Evolutionary conservation across 2,329 filamentous ascomycete genomes (phyloP), one percentile per base, ranked within the genome.

Genomic region (Ascochyta pisi): DNA sequence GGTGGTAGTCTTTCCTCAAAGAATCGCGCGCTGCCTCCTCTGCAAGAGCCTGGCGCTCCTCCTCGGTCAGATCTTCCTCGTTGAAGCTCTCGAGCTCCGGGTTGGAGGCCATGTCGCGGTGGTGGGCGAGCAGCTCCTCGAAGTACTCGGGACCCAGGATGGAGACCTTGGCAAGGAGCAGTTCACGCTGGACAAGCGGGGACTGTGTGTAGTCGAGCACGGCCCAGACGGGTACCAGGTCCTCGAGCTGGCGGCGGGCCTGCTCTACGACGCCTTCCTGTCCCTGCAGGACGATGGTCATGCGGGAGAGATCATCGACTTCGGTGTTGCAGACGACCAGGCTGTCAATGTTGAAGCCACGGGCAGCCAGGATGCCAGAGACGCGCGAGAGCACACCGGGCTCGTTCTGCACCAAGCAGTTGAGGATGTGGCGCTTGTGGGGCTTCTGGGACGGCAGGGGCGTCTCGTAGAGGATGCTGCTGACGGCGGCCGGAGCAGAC

Each of bases 331-430:
- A 99, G 59, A 99, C 95, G 51, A 99, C 95, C 62, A 99, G 83
- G 50, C 91, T 96, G 84, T 99, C 95, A 71, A 99, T 99, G 82
- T 99, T 99, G 87, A 99, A 99, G 64, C 95, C 95, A 56, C 95
- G 87, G 39, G 95, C 95, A 12, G 95, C 95, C 31, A 99, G 83
- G 73, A 99, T 98, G 51, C 95, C 95, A 1, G 95, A 98, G 9
- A 99, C 91, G 58, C 95, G 92, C 48, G 94, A 98, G 55, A 99
- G 83, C 54, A 99, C 95, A 81, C 95, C 95, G 12, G 95, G 95
- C 82, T 99, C 95, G 81, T 99, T 99, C 79, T 99, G 95, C 58
- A 99, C 95, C 60, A 99, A 86, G 77, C 95, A 99, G 81, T 99
- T 99, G 78, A 99, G 88, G 73, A 99, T 86, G 79, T 99, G 95